Evolutionary conservation across 805 yeast species (phyloP), one percentile per base, ranked within the genome.

Genomic region (Myxozyma lipomycoides): DNA sequence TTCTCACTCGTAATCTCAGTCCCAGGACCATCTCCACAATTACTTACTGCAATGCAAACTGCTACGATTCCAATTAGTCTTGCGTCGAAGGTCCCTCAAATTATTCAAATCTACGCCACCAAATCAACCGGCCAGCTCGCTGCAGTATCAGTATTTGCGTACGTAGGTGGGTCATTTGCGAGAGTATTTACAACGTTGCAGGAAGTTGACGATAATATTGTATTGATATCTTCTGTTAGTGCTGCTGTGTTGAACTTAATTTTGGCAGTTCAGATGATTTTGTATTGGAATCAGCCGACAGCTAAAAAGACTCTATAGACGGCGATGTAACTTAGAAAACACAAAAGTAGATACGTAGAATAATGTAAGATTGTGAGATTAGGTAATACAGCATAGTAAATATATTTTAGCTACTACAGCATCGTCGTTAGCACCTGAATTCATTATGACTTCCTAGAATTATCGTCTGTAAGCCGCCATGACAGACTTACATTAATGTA

Each of bases 71-170:
- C 76, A 19, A 52, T 73, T 40, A 56, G 66, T 0, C 59, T 73
- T 17, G 46, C 63, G 9, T 62, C 70, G 45, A 72, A 72, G 51
- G 47, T 75, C 10, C 78, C 78, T 0, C 78, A 75, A 58, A 73
- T 73, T 18, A 18, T 59, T 32, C 61, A 63, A 38, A 74, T 72
- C 58, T 67, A 64, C 59, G 55, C 57, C 39, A 61, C 62, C 34
- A 70, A 66, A 46, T 71, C 76, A 35, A 73, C 78, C 3, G 79
- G 78, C 19, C 70, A 70, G 48, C 59, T 73, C 49, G 64, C 73
- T 10, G 62, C 68, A 5, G 61, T 69, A 21, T 62, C 74, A 6
- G 73, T 72, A 19, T 64, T 67, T 46, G 71, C 66, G 28, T 68
- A 70, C 38, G 56, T 71, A 17, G 46, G 69, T 2, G 75, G 75